Evolutionary conservation across 2,329 filamentous ascomycete species (phyloP), one percentile per base, ranked within the genome.

Genomic region (Fonsecaea multimorphosa): DNA sequence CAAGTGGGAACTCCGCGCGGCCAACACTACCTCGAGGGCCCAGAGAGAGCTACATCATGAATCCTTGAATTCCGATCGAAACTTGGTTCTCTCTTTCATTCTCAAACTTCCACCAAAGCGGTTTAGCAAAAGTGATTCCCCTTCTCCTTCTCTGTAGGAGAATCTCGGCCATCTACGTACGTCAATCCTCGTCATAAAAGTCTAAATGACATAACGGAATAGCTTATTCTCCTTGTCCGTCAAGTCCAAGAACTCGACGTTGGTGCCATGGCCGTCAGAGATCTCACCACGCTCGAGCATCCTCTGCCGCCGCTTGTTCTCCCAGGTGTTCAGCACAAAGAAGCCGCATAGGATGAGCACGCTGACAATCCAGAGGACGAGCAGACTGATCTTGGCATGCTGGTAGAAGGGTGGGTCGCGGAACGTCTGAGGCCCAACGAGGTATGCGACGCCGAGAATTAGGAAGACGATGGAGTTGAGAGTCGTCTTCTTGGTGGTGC

Each of bases 381-480:
- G 36, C 22, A 58, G 55, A 46, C 32, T 44, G 36, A 58, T 44
- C 36, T 58, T 58, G 55, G 55, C 55, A 46, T 58, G 32, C 55
- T 58, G 19, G 55, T 58, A 58, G 55, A 58, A 58, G 36, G 55
- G 55, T 11, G 55, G 55, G 6, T 58, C 55, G 36, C 55, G 55
- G 22, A 58, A 58, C 6, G 55, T 58, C 55, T 58, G 55, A 9
- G 55, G 55, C 36, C 55, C 55, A n/a, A 58, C 55, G 16, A 58
- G 55, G 22, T 58, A 58, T 1, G 55, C 55, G 34, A 58, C 55
- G 55, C 55, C 55, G 55, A 58, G 55, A 19, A 58, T 58, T 19
- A 58, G 55, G 55, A 58, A 58, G 24, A 58, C 55, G 24, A 58
- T 58, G 32, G 55, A 58, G 34, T 58, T 58, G 55, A 58, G 55